Conservation (phyloP, 2,329 filamentous ascomycete species). For the Phaeosphaeriaceae sp. region DNA sequence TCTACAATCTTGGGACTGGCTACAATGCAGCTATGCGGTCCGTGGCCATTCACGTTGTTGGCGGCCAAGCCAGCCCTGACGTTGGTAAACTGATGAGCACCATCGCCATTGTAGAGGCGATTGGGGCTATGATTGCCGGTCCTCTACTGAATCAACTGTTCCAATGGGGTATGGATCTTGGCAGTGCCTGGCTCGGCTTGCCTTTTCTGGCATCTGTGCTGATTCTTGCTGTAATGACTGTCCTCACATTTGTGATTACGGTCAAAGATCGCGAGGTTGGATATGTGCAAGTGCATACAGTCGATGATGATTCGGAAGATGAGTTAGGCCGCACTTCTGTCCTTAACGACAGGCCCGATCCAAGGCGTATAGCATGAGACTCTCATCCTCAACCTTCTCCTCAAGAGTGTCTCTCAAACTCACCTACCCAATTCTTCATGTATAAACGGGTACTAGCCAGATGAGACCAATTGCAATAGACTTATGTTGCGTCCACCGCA, state of each 20-base stretch:
- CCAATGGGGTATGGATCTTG: slow-evolving; percentile 55
- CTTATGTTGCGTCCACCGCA: not conserved
- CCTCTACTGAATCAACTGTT: slow-evolving; percentile 57
- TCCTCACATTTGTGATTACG: slow-evolving; percentile 38
- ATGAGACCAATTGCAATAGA: not conserved
- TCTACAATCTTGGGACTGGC: slow-evolving; percentile 59
- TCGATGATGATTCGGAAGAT: slow-evolving; percentile 25
- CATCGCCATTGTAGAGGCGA: slow-evolving; percentile 57
- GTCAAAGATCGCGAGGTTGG: slow-evolving; percentile 29
- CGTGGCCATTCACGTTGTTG: slow-evolving; percentile 57
- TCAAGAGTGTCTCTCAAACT: not conserved
- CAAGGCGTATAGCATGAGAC: slow-evolving; percentile 7
- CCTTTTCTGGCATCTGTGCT: slow-evolving; percentile 48
- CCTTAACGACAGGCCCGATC: slow-evolving; percentile 9
- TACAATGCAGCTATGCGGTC: slow-evolving; percentile 57
- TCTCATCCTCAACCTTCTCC: not conserved
- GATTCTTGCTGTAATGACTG: slow-evolving; percentile 32
- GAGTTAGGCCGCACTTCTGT: slow-evolving; percentile 22
- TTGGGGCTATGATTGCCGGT: slow-evolving; percentile 58
- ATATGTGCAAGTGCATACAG: slow-evolving; percentile 28
- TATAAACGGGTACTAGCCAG: not conserved
- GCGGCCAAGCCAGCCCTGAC: slow-evolving; percentile 52
- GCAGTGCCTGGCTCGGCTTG: slow-evolving; percentile 57
- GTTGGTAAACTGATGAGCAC: slow-evolving; percentile 59
- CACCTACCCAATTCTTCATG: not conserved